Conservation (phyloP, 164 flowering plant species). For the Nelumbo lutea region DNA sequence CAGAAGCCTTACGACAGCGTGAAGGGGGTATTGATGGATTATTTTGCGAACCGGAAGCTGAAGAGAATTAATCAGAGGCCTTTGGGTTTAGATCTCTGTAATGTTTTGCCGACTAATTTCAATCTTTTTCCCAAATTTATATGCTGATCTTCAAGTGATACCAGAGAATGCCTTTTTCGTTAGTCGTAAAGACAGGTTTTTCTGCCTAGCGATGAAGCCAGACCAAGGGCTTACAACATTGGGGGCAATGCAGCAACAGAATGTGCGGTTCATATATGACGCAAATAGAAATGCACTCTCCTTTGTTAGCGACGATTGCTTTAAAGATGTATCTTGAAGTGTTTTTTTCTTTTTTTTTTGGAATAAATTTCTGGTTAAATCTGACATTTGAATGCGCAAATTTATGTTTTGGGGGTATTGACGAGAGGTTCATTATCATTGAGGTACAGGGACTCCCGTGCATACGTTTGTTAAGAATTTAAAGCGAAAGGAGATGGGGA, state of each 20-base stretch:
- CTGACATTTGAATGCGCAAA: too few species aligned
- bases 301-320: neutral
- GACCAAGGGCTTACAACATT: neutral
- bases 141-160: neutral
- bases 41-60: neutral
- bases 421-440: too few species aligned
- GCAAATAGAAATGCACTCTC: neutral
- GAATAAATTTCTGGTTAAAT: too few species aligned
- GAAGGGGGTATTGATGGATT: neutral
- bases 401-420: too few species aligned
- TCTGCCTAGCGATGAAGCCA: neutral
- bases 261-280: neutral
- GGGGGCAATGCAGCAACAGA: neutral
- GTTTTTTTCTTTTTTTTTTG: too few species aligned
- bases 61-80: neutral
- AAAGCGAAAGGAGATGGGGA: too few species aligned
- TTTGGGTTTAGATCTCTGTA: slow-evolving; percentile 6
- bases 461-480: too few species aligned
- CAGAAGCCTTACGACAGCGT: neutral
- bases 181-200: neutral
- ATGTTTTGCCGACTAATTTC: neutral
- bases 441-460: too few species aligned
- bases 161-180: neutral
- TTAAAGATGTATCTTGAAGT: too few species aligned
- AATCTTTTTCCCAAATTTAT: neutral